These are phyloP conservation scores for Pseudocercospora vitis DNA, from an alignment of 2,329 filamentous ascomycete genomes.

Conservation along the genomic window DNA sequence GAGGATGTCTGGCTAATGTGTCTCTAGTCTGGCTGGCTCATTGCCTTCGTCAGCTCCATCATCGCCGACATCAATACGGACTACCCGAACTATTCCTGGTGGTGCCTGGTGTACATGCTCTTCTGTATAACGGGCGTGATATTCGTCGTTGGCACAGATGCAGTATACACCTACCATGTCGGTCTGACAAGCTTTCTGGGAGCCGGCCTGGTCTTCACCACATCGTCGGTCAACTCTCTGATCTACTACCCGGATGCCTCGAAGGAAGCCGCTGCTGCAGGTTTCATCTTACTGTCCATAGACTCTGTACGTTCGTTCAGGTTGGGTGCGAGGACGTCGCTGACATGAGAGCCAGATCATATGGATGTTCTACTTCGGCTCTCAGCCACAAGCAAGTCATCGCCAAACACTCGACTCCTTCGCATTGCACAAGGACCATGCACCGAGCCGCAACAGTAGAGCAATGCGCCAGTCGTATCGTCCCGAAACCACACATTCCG, in stretches of 20 bases:
- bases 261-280: conserved; percentile 79
- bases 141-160: conserved; percentile 79
- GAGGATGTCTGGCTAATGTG: conserved; percentile 16
- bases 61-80: conserved; percentile 60
- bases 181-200: conserved; percentile 87
- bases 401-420: conserved; percentile 95
- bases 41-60: conserved; percentile 83
- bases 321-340: background rate
- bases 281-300: conserved; percentile 92
- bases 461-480: conserved; percentile 75
- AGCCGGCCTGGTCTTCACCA: conserved; percentile 79
- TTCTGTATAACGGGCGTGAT: conserved; percentile 78
- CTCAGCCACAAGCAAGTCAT: conserved; percentile 79
- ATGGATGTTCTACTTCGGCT: conserved; percentile 99
- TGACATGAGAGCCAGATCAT: conserved; percentile 63
- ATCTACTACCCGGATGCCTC: conserved; percentile 74
- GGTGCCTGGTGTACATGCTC: conserved; percentile 81
- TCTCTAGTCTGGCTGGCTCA: conserved; percentile 84
- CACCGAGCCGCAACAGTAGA: conserved; percentile 62
- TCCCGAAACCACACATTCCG: conserved; percentile 78
- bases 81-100: conserved; percentile 91
- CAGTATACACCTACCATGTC: conserved; percentile 84
- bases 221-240: conserved; percentile 80
- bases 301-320: conserved; percentile 66
- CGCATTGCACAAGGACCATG: conserved; percentile 81